Conservation (phyloP, 768 basidiomycete genomes). For the Phlebiopsis flavidoalba region DNA sequence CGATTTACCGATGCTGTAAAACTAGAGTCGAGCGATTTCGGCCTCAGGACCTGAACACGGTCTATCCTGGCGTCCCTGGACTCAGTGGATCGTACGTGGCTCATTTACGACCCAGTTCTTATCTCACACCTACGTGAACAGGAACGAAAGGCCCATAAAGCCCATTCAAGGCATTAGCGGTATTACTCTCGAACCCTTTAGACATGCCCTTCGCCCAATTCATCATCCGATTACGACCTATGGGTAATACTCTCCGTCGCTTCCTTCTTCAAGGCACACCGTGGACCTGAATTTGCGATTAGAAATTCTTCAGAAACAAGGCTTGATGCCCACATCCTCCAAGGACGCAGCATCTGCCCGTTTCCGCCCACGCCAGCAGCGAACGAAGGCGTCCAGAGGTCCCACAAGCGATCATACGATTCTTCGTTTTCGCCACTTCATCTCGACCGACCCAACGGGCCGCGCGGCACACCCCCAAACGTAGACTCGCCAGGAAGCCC, state of each 20-base stretch:
- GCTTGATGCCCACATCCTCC: background rate
- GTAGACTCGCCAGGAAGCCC: background rate
- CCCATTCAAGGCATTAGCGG: slow-evolving; percentile 1
- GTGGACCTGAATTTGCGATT: too few relatives aligned
- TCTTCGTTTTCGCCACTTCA: background rate
- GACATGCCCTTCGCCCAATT: slow-evolving; percentile 1
- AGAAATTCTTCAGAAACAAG: background rate
- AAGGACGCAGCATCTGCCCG: too few relatives aligned
- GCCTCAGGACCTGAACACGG: background rate
- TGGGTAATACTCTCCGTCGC: background rate
- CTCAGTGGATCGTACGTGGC: too few relatives aligned
- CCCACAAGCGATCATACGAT: background rate
- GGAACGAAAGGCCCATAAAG: background rate
- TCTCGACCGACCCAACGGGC: background rate
- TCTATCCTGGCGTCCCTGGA: too few relatives aligned
- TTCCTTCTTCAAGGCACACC: too few relatives aligned
- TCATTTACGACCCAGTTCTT: too few relatives aligned
- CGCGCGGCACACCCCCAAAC: background rate
- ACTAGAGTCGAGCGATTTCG: background rate
- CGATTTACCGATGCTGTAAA: background rate
- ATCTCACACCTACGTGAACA: too few relatives aligned
- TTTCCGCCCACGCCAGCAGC: background rate
- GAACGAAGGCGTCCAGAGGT: background rate
- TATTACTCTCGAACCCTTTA: background rate
- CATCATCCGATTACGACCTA: slow-evolving; percentile 3